Evolutionary conservation across 2,329 filamentous ascomycete species (phyloP), one percentile per base, ranked within the genome.

Genomic region (Alternaria panax): DNA sequence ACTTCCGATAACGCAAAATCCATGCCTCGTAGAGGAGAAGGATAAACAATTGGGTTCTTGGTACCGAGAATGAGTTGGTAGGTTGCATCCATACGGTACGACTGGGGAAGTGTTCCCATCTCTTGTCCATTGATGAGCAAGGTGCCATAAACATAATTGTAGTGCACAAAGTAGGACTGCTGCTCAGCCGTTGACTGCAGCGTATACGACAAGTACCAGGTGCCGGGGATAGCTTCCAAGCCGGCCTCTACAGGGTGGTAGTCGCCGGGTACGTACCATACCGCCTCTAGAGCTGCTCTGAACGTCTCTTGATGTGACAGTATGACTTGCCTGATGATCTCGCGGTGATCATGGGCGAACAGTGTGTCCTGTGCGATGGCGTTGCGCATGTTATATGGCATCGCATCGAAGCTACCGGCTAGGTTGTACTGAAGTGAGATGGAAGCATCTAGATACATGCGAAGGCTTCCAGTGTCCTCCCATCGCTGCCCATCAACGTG

Each of bases 21-120:
- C 84, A 90, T 88, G 0, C 84, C 86, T 0, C 68, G 71, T 0
- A 86, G 59, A 0, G 63, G 56, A 0, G 88, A 90, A 0, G 87
- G 84, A 20, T 74, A 85, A 0, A 83, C 84, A 1, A 82, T 79
- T 0, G 89, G 79, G 25, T 79, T 78, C 14, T 84, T 81, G 1
- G 81, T 74, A 0, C 84, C 84, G 65, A 91, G 89, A 0, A 91
- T 78, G 4, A 82, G 77, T 6, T 75, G 70, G 7, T 89, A 77
- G 1, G 75, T 70, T 12, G 62, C 47, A 0, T 81, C 78, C 4
- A 83, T 68, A 18, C 80, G 81, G 42, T 86, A 83, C 2, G 84
- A 75, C 1, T 79, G 67, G 0, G 88, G 88, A 0, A 90, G 79
- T 12, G 83, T 85, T 1, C 84, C 81, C 12, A 86, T 64, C 7